These are phyloP conservation scores for Periconia digitata DNA, from an alignment of 2,329 filamentous ascomycete genomes.

Conservation along the genomic window DNA sequence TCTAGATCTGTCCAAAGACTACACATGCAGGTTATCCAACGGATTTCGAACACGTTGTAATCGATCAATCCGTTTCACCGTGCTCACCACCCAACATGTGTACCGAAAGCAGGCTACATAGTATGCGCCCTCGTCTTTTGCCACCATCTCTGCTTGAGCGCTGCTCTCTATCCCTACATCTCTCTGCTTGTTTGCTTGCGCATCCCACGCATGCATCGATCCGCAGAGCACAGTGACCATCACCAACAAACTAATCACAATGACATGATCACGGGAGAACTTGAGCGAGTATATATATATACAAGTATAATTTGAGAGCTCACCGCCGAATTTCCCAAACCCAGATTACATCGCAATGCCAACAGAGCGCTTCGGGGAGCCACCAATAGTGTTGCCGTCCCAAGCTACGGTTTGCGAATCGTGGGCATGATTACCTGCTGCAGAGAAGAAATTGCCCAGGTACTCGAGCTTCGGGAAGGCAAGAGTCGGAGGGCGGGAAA, in stretches of 20 bases:
- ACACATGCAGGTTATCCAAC: too few species aligned
- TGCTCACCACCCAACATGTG: too few species aligned
- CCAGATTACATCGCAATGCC: constrained; percentile 58
- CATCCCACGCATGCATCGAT: constrained; percentile 59
- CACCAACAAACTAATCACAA: constrained; percentile 41
- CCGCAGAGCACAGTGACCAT: constrained; percentile 53
- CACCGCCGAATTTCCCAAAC: constrained; percentile 50
- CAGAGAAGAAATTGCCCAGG: constrained; percentile 45
- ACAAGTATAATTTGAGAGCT: constrained; percentile 52
- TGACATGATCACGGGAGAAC: constrained; percentile 47
- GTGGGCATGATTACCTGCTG: constrained; percentile 53
- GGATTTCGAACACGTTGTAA: too few species aligned
- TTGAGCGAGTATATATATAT: constrained; percentile 40
- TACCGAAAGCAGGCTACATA: constrained; percentile 47
- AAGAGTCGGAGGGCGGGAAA: constrained; percentile 45
- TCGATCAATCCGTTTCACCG: too few species aligned
- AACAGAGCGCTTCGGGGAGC: constrained; percentile 54
- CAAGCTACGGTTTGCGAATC: constrained; percentile 57
- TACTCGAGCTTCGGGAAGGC: constrained; percentile 39
- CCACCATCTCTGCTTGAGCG: constrained; percentile 49
- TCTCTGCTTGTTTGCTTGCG: constrained; percentile 56
- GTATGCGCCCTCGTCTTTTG: constrained; percentile 57
- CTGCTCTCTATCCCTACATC: constrained; percentile 50
- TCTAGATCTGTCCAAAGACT: too few species aligned
- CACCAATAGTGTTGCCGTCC: constrained; percentile 59